phyloP scores from a whole-genome alignment of 148 eudicot genomes.

The Chenopodium berlandieri region DNA sequence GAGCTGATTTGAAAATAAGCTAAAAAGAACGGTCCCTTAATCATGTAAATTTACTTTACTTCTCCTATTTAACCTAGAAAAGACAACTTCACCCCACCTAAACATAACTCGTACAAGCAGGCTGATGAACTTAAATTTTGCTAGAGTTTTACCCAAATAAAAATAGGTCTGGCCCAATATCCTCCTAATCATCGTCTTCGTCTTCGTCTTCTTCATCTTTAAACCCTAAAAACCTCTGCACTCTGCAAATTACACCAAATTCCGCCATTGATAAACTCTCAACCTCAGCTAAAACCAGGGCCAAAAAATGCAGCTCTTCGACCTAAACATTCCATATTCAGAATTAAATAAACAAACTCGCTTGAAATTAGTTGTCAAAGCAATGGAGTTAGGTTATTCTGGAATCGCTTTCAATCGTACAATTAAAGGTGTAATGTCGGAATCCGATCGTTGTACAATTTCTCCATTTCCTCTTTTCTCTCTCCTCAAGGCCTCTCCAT shows the following conservation, averaged over 20 bases:
- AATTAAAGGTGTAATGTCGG: constrained; percentile 71
- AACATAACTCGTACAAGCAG: too few relatives aligned
- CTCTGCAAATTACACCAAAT: not conserved
- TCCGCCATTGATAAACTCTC: constrained; percentile 12
- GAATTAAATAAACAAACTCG: constrained; percentile 57
- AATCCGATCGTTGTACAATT: constrained; percentile 69
- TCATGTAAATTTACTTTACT: too few relatives aligned
- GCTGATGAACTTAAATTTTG: too few relatives aligned
- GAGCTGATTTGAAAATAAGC: too few relatives aligned
- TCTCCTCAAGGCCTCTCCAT: constrained; percentile 37
- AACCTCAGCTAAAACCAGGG: not conserved
- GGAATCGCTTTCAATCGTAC: constrained; percentile 78
- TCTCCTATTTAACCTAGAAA: too few relatives aligned
- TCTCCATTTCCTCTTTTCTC: constrained; percentile 62
- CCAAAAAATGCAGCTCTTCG: constrained; percentile 63
- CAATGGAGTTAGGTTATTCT: constrained; percentile 74
- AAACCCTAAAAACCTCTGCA: constrained; percentile 27
- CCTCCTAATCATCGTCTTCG: too few relatives aligned
- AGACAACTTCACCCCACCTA: too few relatives aligned
- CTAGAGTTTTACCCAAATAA: too few relatives aligned
- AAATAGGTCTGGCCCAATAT: too few relatives aligned
- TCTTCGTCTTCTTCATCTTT: constrained; percentile 3
- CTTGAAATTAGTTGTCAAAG: constrained; percentile 48
- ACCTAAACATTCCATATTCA: constrained; percentile 71
- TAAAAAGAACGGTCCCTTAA: too few relatives aligned